phyloP scores from a whole-genome alignment of 2,329 filamentous ascomycete species.

The Talaromyces pinophilus region DNA sequence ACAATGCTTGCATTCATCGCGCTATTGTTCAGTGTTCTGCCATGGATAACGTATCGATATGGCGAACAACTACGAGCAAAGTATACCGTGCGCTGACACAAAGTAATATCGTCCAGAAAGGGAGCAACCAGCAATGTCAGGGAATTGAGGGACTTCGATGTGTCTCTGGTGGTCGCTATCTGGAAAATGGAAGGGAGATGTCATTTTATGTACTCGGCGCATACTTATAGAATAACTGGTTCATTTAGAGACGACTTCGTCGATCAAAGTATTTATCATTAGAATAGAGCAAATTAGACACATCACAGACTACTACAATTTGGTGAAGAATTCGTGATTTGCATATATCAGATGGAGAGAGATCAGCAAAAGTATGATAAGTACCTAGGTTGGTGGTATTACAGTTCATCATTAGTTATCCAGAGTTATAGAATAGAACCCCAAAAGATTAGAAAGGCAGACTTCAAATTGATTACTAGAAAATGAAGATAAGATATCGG shows the following conservation, averaged over 20 bases:
- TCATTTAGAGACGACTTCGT: neutral
- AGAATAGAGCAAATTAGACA: neutral
- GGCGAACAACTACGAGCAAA: neutral
- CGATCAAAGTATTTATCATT: neutral
- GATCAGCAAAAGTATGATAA: neutral
- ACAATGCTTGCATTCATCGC: conserved; percentile 8
- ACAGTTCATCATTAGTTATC: neutral
- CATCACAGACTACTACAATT: neutral
- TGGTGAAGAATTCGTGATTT: neutral
- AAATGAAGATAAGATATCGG: neutral
- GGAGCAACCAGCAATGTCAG: neutral
- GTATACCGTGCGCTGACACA: neutral
- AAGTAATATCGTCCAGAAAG: neutral
- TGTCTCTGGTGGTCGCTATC: neutral
- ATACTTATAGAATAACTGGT: neutral
- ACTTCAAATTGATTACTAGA: too few species aligned
- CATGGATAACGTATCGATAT: conserved; percentile 12
- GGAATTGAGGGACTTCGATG: neutral
- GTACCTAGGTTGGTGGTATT: too few species aligned
- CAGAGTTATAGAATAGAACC: neutral
- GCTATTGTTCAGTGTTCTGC: conserved; percentile 2
- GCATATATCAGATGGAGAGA: neutral
- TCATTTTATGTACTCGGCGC: neutral
- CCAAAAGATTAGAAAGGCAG: neutral
- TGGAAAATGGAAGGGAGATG: neutral